phyloP scores from a whole-genome alignment of 2,329 filamentous ascomycete species.

The Claviceps monticola region DNA sequence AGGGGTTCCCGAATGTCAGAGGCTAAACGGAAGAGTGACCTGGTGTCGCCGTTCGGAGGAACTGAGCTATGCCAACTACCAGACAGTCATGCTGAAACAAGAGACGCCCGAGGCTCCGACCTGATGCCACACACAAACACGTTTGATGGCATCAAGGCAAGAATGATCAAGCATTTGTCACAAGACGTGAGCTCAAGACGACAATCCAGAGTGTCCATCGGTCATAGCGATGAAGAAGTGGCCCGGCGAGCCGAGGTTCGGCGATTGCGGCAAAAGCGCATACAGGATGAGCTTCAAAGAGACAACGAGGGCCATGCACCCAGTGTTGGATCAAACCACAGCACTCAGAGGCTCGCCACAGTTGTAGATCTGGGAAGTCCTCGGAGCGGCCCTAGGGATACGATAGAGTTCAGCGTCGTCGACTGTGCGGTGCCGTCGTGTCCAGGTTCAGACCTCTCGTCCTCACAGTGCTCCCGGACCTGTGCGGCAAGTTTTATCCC shows the following conservation, averaged over 20 bases:
- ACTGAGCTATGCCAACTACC: slow-evolving; percentile 18
- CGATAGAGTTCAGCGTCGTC: slow-evolving; percentile 30
- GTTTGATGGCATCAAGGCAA: slow-evolving; percentile 30
- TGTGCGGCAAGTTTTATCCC: background rate
- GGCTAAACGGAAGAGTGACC: slow-evolving; percentile 2
- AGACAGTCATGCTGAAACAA: slow-evolving; percentile 26
- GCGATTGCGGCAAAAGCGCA: slow-evolving; percentile 39
- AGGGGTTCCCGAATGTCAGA: background rate
- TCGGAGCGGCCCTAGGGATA: slow-evolving; percentile 31
- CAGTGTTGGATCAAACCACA: slow-evolving; percentile 14
- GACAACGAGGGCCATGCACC: slow-evolving; percentile 26
- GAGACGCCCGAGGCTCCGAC: slow-evolving; percentile 15
- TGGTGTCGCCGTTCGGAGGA: slow-evolving; percentile 7
- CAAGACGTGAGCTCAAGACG: slow-evolving; percentile 27
- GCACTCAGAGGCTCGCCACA: slow-evolving; percentile 12
- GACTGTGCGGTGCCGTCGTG: background rate
- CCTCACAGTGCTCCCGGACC: background rate
- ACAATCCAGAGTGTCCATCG: slow-evolving; percentile 26
- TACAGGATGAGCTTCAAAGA: slow-evolving; percentile 41
- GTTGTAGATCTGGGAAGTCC: slow-evolving; percentile 17
- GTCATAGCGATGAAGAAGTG: slow-evolving; percentile 37
- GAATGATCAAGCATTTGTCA: slow-evolving; percentile 31
- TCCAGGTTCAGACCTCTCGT: slow-evolving; percentile 1
- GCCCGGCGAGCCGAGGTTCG: slow-evolving; percentile 42
- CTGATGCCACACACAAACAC: slow-evolving; percentile 23